Percentiles rank a stretch among this genome's conserved stretches.
Conservation (phyloP, 2,329 filamentous ascomycete genomes). For the Exophiala lecanii-corni region DNA sequence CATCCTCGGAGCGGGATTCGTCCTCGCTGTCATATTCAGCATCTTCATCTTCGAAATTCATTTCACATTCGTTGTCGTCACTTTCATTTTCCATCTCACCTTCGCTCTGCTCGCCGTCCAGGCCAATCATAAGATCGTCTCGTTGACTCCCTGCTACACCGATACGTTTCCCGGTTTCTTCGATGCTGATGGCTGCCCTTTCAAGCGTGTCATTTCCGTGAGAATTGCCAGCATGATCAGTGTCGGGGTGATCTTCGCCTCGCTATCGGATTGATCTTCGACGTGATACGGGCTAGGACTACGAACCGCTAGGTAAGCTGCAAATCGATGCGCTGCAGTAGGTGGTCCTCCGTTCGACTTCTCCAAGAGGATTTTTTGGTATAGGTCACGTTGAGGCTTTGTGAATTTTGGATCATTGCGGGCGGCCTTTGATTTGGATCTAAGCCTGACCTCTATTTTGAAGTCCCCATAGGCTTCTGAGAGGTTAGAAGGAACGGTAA, state of each 20-base stretch:
- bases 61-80: slow-evolving; percentile 36
- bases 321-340: not conserved
- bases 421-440: slow-evolving; percentile 11
- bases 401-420: slow-evolving; percentile 11
- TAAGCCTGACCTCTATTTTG: slow-evolving; percentile 12
- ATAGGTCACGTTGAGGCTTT: slow-evolving; percentile 8
- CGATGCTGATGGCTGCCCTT: slow-evolving; percentile 1
- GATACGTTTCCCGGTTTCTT: slow-evolving; percentile 4
- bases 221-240: not conserved
- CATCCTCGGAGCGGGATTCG: slow-evolving; percentile 4
- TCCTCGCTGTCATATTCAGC: slow-evolving; percentile 5
- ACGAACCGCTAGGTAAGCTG: slow-evolving; percentile 1
- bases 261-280: slow-evolving; percentile 47
- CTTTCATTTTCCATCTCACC: slow-evolving; percentile 7
- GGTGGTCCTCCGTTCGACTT: slow-evolving; percentile 8
- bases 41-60: slow-evolving; percentile 20
- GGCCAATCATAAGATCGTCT: slow-evolving; percentile 4
- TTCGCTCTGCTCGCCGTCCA: slow-evolving; percentile 8
- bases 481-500: slow-evolving; percentile 1
- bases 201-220: slow-evolving; percentile 4
- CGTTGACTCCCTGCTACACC: slow-evolving; percentile 3
- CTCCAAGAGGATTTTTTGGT: slow-evolving; percentile 10
- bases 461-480: slow-evolving; percentile 21
- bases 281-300: slow-evolving; percentile 36
- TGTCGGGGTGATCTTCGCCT: slow-evolving; percentile 10